These are phyloP conservation scores for Camellia lanceoleosa DNA, from an alignment of 148 eudicot species.

Conservation along the genomic window DNA sequence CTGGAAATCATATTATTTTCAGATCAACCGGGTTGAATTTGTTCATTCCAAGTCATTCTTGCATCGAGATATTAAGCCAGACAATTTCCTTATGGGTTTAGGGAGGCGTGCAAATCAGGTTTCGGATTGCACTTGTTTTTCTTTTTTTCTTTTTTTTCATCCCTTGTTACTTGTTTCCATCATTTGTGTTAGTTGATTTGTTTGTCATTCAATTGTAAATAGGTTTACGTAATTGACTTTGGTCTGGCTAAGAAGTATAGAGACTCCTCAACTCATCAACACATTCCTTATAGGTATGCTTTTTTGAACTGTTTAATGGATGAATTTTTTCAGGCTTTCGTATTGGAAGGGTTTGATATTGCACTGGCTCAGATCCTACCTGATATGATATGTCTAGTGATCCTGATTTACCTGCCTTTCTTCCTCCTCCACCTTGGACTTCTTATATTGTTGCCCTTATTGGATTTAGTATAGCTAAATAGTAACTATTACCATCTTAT, in stretches of 20 bases:
- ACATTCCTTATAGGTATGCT: conserved; percentile 87
- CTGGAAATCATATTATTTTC: conserved; percentile 17
- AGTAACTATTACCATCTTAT: background rate
- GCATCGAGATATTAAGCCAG: conserved; percentile 98
- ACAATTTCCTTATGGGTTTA: conserved; percentile 98
- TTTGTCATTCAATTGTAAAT: conserved; percentile 11
- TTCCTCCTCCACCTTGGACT: background rate
- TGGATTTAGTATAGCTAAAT: background rate
- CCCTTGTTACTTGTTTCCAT: background rate
- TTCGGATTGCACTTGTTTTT: conserved; percentile 8
- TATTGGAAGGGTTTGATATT: background rate
- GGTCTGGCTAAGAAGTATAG: conserved; percentile 98
- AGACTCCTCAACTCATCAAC: conserved; percentile 88
- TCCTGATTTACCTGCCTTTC: background rate
- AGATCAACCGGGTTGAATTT: conserved; percentile 94
- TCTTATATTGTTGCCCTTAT: background rate
- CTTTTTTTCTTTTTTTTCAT: background rate
- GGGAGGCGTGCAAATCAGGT: conserved; percentile 99
- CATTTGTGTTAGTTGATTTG: conserved; percentile 8
- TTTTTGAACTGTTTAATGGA: background rate
- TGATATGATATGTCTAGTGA: background rate
- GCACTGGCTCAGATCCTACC: background rate
- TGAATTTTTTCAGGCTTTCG: background rate
- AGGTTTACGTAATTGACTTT: conserved; percentile 97
- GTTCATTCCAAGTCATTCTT: conserved; percentile 89